Conservation (phyloP, 257 asterid genomes). For the Craterostigma plantagineum region DNA sequence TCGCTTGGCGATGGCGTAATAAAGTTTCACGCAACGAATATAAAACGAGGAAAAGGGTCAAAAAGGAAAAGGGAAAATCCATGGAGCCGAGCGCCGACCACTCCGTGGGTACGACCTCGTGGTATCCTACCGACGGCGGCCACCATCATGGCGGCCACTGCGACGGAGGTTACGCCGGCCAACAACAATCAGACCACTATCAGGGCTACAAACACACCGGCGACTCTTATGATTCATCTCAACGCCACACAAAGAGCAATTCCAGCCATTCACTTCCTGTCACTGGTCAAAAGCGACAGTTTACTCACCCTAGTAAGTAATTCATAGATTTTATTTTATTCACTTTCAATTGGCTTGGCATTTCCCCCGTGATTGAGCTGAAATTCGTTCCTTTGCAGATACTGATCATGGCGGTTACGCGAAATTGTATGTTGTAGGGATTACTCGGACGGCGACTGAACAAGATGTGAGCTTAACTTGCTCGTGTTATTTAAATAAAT, state of each 20-base stretch:
- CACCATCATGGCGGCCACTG: too few species aligned
- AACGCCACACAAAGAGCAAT: background rate
- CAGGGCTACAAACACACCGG: too few species aligned
- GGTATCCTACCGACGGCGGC: background rate
- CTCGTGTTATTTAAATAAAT: conserved; percentile 6
- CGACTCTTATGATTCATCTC: background rate
- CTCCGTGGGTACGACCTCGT: background rate
- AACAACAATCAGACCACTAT: background rate
- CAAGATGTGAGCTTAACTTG: conserved; percentile 35
- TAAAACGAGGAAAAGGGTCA: too few species aligned
- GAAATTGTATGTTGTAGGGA: conserved; percentile 57
- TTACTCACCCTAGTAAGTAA: background rate
- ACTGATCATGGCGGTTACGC: conserved; percentile 21
- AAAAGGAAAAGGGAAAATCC: background rate
- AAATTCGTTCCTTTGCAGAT: background rate
- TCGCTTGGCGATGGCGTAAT: too few species aligned
- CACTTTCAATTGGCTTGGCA: background rate
- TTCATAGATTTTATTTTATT: background rate
- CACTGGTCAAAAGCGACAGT: background rate
- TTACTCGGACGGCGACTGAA: conserved; percentile 48
- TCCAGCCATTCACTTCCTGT: background rate
- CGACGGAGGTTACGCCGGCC: background rate
- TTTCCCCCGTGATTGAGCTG: background rate
- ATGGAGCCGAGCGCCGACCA: background rate
- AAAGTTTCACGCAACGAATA: too few species aligned